Base-by-base conservation (phyloP, 441 rosid genomes). In the Brassica hybrid region DNA sequence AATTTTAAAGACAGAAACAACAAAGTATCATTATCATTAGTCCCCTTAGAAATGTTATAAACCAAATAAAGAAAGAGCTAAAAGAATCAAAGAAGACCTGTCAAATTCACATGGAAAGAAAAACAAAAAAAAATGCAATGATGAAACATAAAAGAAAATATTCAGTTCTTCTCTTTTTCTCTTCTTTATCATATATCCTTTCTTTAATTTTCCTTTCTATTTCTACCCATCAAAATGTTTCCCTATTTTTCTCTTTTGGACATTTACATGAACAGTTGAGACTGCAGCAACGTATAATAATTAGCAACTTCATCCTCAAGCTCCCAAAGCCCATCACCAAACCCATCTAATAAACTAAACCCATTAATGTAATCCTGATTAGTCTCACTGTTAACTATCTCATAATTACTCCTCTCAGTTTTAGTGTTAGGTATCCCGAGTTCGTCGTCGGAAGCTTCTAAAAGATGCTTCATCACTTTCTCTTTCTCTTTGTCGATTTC, bases 381-480 rank as follows among this genome's bases (percentile, higher is more conserved):
- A 32, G 65, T 86, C 13, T 65, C 78, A 38, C 50, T 70, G 1
- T 52, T 72, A 34, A 68, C 67, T 23, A 21, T 27, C 21, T 73
- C 67, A 21, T 21, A 21, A 21, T 21, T 21, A 17, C 64, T 75
- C 18, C 23, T 83, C 0, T 73, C 80, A 11, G 21, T 45, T 12
- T 81, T 84, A 27, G 69, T 77, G 45, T 82, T 85, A 8, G 95
- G 98, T n/a, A 93, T 87, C 60, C 97, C 98, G 9, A 93, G 95
- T 82, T 93, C 98, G 62, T 93, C 98, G 36, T 90, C 98, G 0
- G 96, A 90, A 0, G 98, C 98, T 86, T 91, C 91, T 1, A 88
- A 88, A 48, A 91, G 88, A 79, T 84, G 98, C 60, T 88, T 85
- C 23, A 93, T 88, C 9, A 91, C 23, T 21, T 2, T 21, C 23